Evolutionary conservation across 306 rosid species (phyloP).

Genomic region (Glycine latifolia): DNA sequence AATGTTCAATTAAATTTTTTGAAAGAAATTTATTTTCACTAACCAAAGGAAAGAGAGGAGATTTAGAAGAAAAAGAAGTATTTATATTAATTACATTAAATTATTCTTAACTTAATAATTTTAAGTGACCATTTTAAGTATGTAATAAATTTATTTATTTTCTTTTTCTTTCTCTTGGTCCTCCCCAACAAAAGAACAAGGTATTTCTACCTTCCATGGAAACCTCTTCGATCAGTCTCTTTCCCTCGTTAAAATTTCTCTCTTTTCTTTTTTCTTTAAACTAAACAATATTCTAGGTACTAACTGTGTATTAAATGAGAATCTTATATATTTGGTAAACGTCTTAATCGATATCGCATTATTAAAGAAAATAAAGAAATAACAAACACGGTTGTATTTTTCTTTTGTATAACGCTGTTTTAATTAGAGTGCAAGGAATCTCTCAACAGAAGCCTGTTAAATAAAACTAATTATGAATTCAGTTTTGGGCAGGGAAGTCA

Average conservation of each 20-base stretch:
- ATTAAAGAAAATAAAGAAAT: neutral
- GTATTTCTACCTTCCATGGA: neutral
- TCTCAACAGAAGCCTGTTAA: neutral
- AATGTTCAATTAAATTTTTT: too few species aligned
- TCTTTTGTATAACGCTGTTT: neutral
- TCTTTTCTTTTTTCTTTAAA: neutral
- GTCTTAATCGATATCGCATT: neutral
- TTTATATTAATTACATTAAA: too few species aligned
- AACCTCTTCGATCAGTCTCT: neutral
- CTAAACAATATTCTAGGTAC: neutral
- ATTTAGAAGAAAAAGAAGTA: too few species aligned
- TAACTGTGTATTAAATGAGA: neutral
- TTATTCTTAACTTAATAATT: too few species aligned
- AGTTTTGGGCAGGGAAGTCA: neutral
- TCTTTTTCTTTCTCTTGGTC: too few species aligned
- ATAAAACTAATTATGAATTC: neutral
- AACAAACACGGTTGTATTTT: neutral
- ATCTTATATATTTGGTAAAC: constrained; percentile 4
- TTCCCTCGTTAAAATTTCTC: neutral
- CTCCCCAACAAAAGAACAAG: too few species aligned
- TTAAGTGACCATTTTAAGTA: too few species aligned
- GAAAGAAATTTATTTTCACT: too few species aligned
- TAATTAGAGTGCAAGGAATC: neutral
- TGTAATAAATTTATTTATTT: too few species aligned
- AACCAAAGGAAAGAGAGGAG: too few species aligned